Percentiles rank a stretch among this genome's conserved stretches.
These are phyloP conservation scores for button mushroom (Agaricus bisporus) DNA, from an alignment of 768 basidiomycete species.

Conservation along the genomic window DNA sequence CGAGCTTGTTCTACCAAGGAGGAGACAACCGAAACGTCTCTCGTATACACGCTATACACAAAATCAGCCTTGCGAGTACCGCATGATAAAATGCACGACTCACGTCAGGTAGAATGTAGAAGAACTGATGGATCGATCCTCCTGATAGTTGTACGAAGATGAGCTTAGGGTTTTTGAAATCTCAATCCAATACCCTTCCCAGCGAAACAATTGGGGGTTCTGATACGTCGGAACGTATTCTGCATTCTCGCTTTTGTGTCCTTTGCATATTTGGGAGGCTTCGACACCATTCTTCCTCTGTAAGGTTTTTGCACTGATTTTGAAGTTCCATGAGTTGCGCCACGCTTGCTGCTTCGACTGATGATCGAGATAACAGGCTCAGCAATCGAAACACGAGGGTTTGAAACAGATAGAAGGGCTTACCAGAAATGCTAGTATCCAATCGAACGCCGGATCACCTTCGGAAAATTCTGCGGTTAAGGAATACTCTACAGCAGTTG, in stretches of 20 bases:
- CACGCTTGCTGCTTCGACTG: constrained; percentile 40
- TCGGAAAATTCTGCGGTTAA: constrained; percentile 32
- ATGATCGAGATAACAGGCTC: background rate
- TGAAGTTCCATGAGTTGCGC: constrained; percentile 33
- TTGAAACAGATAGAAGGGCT: constrained; percentile 5
- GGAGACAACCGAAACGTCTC: constrained; percentile 34
- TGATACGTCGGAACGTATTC: constrained; percentile 39
- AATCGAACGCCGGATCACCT: constrained; percentile 37
- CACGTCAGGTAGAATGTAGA: constrained; percentile 28
- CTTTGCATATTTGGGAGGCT: constrained; percentile 13
- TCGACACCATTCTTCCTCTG: constrained; percentile 33
- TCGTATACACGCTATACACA: constrained; percentile 33
- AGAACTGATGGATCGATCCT: background rate
- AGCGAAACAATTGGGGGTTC: constrained; percentile 35
- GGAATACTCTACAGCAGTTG: constrained; percentile 25
- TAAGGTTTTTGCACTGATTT: constrained; percentile 34
- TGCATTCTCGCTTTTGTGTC: constrained; percentile 22
- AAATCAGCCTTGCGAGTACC: background rate
- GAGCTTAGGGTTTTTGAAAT: constrained; percentile 19
- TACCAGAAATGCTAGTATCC: constrained; percentile 35
- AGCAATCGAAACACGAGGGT: background rate
- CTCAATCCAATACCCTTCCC: constrained; percentile 39
- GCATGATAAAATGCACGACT: constrained; percentile 12
- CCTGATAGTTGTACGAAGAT: constrained; percentile 7
- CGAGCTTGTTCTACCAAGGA: constrained; percentile 37